Percentiles rank a stretch among this genome's conserved stretches.
These are phyloP conservation scores for Hypericum perforatum DNA, from an alignment of 345 rosid genomes.

Conservation along the genomic window DNA sequence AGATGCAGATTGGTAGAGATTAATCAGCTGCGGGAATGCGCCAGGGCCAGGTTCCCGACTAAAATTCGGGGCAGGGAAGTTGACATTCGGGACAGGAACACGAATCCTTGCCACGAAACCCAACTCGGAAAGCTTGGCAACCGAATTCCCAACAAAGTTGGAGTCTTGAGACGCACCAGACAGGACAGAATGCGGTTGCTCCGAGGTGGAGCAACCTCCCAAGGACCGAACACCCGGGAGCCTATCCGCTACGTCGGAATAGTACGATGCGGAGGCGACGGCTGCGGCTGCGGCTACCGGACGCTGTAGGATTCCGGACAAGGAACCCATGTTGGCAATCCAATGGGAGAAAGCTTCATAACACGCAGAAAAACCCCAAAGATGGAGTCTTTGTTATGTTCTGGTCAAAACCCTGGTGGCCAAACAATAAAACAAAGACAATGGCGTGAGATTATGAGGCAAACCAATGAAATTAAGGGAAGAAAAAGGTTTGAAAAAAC, in stretches of 20 bases:
- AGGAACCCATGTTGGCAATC: slow-evolving; percentile 50
- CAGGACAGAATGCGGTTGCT: slow-evolving; percentile 23
- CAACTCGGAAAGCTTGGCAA: slow-evolving; percentile 54
- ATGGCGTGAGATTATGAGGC: too few species aligned
- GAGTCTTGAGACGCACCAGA: slow-evolving; percentile 27
- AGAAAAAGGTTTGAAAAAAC: too few species aligned
- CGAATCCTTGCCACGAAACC: slow-evolving; percentile 45
- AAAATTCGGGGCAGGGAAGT: slow-evolving; percentile 23
- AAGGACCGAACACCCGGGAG: slow-evolving; percentile 32
- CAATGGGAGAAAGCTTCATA: slow-evolving; percentile 25
- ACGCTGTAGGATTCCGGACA: slow-evolving; percentile 69
- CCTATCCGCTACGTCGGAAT: slow-evolving; percentile 53
- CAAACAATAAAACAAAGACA: too few species aligned
- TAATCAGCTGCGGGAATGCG: slow-evolving; percentile 32
- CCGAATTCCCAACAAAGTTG: slow-evolving; percentile 44
- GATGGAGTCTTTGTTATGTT: not conserved
- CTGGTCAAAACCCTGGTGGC: too few species aligned
- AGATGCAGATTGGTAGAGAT: slow-evolving; percentile 56
- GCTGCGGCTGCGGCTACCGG: slow-evolving; percentile 84
- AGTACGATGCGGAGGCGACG: slow-evolving; percentile 63
- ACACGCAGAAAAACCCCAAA: not conserved
- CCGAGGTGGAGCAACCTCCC: slow-evolving; percentile 24
- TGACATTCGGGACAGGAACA: slow-evolving; percentile 53
- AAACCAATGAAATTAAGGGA: too few species aligned
- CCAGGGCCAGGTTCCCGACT: slow-evolving; percentile 19